Percentiles rank a stretch among this genome's conserved stretches.
phyloP scores from a whole-genome alignment of 1,139 yeast species.

The Magnusiomyces ingens region DNA sequence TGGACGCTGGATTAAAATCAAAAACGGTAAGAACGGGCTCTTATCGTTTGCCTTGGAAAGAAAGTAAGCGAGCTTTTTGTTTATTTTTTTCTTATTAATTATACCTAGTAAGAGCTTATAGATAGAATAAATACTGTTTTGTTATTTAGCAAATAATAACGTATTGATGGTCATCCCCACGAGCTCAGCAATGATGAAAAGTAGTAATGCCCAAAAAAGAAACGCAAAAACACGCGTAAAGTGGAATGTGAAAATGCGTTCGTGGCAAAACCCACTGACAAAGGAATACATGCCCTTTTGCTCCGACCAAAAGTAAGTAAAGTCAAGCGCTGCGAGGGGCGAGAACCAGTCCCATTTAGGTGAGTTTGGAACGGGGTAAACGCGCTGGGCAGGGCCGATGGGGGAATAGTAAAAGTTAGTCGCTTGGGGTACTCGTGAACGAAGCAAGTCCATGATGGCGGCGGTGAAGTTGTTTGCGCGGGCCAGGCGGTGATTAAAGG shows the following conservation, averaged over 20 bases:
- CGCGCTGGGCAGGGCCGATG: slow-evolving; percentile 19
- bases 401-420: slow-evolving; percentile 21
- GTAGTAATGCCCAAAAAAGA: slow-evolving; percentile 9
- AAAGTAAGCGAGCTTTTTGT: no score
- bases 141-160: no score
- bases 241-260: slow-evolving; percentile 17
- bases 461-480: not conserved
- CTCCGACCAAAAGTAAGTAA: slow-evolving; percentile 23
- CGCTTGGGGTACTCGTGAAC: not conserved
- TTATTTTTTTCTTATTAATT: no score
- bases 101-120: no score
- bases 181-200: no score
- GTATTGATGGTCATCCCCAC: no score
- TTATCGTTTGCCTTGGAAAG: slow-evolving; percentile 9
- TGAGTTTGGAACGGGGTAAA: slow-evolving; percentile 17
- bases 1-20: slow-evolving; percentile 62
- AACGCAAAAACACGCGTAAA: slow-evolving; percentile 12
- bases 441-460: slow-evolving; percentile 1
- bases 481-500: no score
- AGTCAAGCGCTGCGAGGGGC: slow-evolving; percentile 22
- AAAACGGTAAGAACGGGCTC: slow-evolving; percentile 26
- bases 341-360: slow-evolving; percentile 17
- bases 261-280: slow-evolving; percentile 24
- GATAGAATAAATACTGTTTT: no score
- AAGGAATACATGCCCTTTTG: slow-evolving; percentile 24